phyloP scores from a whole-genome alignment of 169 alveolate genomes.

The Plasmodium berghei region DNA sequence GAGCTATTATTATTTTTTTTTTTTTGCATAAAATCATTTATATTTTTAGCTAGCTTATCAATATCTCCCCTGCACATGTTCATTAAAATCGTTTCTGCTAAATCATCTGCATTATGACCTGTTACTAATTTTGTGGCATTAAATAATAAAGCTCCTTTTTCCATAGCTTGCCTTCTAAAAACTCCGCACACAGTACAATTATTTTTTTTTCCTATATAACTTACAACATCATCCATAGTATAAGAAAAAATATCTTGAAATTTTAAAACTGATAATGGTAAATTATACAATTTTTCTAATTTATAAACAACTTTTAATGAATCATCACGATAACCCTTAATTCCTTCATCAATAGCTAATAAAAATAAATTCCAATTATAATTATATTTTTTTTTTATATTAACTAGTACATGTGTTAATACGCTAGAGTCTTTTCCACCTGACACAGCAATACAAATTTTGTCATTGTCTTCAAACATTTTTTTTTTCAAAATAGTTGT shows the following conservation, averaged over 20 bases:
- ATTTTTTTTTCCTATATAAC: conserved; percentile 91
- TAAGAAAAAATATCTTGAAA: conserved; percentile 94
- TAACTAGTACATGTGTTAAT: conserved; percentile 93
- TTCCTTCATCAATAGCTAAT: conserved; percentile 98
- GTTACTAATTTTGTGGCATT: conserved; percentile 95
- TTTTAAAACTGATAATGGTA: conserved; percentile 92
- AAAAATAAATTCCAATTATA: conserved; percentile 93
- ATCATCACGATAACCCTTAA: conserved; percentile 97
- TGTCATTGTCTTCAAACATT: conserved; percentile 91
- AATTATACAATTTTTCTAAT: conserved; percentile 86
- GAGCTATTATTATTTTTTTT: neutral
- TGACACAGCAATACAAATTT: conserved; percentile 96
- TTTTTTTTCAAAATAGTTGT: conserved; percentile 85
- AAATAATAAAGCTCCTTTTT: conserved; percentile 94
- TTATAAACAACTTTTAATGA: conserved; percentile 94
- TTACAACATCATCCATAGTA: conserved; percentile 98
- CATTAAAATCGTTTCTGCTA: conserved; percentile 97
- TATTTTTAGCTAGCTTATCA: conserved; percentile 92
- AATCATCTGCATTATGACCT: conserved; percentile 99
- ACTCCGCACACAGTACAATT: conserved; percentile 99
- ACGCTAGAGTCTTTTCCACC: conserved; percentile 99
- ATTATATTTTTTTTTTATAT: conserved; percentile 92
- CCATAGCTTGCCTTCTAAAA: conserved; percentile 97
- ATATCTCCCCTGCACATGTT: conserved; percentile 97
- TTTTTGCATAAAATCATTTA: conserved; percentile 79